A percentile compares a stretch with the other conserved stretches of the same genome.
Conservation (phyloP, 345 rosid genomes). For the Boechera retrofracta region DNA sequence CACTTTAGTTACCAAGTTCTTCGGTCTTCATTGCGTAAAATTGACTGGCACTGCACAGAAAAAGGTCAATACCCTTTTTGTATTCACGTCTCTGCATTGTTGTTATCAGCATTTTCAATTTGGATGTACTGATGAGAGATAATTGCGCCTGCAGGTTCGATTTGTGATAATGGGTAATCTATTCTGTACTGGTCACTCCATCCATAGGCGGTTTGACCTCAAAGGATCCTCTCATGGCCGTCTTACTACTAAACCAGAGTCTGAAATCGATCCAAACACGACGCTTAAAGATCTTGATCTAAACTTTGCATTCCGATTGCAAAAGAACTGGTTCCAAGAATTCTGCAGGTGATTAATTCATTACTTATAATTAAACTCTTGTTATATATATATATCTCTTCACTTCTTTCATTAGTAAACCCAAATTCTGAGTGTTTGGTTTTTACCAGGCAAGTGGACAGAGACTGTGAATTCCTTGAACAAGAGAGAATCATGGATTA, state of each 20-base stretch:
- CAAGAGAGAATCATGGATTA: constrained; percentile 98
- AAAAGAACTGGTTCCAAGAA: constrained; percentile 83
- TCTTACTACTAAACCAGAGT: constrained; percentile 69
- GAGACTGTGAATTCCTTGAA: constrained; percentile 93
- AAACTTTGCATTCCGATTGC: constrained; percentile 72
- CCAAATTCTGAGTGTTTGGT: background rate
- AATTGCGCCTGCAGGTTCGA: constrained; percentile 61
- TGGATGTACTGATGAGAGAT: constrained; percentile 33
- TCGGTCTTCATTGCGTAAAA: constrained; percentile 95
- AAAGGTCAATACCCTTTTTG: constrained; percentile 56
- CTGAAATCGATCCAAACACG: constrained; percentile 85
- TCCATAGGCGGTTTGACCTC: constrained; percentile 91
- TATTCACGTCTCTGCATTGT: constrained; percentile 1
- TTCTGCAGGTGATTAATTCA: constrained; percentile 70
- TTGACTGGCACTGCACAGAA: constrained; percentile 73
- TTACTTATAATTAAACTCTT: background rate
- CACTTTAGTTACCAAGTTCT: constrained; percentile 93
- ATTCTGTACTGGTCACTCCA: constrained; percentile 70
- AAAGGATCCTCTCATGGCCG: constrained; percentile 99
- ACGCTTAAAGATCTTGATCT: constrained; percentile 98
- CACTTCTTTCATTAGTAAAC: constrained; percentile 1
- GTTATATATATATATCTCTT: background rate
- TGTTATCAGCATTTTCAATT: constrained; percentile 11
- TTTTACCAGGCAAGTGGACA: constrained; percentile 84
- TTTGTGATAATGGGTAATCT: constrained; percentile 96